Percentiles rank a stretch among this genome's conserved stretches.
Evolutionary conservation across 257 asterid species (phyloP).

Genomic region (Nicotiana otophora): DNA sequence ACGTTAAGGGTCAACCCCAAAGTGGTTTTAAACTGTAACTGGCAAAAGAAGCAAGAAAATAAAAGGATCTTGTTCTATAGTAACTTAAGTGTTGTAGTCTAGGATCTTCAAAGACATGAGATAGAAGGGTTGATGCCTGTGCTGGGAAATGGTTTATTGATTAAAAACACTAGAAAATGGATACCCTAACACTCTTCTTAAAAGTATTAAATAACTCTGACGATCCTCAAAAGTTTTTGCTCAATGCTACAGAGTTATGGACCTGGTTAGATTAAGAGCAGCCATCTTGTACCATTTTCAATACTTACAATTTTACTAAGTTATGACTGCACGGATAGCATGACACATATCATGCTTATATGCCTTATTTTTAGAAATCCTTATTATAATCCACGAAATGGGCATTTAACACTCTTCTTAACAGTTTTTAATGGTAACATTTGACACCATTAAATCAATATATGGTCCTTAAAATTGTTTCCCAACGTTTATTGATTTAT

Average conservation of each 20-base stretch:
- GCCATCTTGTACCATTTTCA: not conserved
- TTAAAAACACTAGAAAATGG: not conserved
- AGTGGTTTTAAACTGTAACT: not conserved
- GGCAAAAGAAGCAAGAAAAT: not conserved
- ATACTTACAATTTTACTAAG: not conserved
- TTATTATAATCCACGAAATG: not conserved
- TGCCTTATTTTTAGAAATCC: not conserved
- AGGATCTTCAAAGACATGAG: not conserved
- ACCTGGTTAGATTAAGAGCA: not conserved
- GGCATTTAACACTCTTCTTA: not conserved
- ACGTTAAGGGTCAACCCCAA: slow-evolving; percentile 5
- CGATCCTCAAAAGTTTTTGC: not conserved
- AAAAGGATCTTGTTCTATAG: not conserved
- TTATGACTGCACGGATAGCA: not conserved
- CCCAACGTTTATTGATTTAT: not conserved
- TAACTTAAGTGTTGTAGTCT: not conserved
- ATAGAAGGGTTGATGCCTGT: not conserved
- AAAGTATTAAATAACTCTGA: not conserved
- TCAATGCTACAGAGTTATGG: not conserved
- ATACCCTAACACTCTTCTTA: not conserved
- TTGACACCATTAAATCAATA: not conserved
- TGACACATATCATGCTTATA: not conserved
- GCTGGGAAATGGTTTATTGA: not conserved
- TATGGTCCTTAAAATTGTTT: not conserved
- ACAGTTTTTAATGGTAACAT: not conserved